phyloP scores from a whole-genome alignment of 2,329 filamentous ascomycete species.

The Claviceps purpurea region DNA sequence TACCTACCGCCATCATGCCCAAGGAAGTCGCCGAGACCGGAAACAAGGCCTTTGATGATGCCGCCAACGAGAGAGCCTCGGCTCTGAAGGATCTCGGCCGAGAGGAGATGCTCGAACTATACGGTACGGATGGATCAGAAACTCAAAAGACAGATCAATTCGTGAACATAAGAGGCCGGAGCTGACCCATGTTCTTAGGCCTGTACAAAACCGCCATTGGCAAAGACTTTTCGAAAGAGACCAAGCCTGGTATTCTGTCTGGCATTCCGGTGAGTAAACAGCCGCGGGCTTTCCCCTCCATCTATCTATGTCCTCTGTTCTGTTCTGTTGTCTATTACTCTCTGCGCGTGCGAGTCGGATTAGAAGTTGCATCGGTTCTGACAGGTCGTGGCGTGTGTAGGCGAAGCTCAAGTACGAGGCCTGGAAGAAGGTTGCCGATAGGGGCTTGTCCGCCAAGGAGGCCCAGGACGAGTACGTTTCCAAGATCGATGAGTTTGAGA shows the following conservation, averaged over 20 bases:
- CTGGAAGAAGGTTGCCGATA: slow-evolving; percentile 41
- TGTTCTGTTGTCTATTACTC: too few species aligned
- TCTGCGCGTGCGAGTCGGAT: too few species aligned
- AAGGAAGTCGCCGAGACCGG: not conserved
- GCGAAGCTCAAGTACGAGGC: slow-evolving; percentile 1
- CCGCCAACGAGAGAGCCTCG: not conserved
- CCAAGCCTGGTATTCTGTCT: not conserved
- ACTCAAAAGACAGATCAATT: not conserved
- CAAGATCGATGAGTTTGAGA: slow-evolving; percentile 52
- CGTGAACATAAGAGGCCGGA: not conserved
- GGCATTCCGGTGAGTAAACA: not conserved
- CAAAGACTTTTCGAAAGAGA: slow-evolving; percentile 1
- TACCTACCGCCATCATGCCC: not conserved
- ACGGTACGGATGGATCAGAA: not conserved
- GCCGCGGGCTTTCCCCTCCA: not conserved
- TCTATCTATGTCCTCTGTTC: not conserved
- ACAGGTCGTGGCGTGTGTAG: not conserved
- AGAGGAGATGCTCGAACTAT: not conserved
- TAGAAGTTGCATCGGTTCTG: not conserved
- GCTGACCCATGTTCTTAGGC: not conserved
- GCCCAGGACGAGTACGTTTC: slow-evolving; percentile 69
- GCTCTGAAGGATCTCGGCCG: not conserved
- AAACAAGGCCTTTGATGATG: not conserved
- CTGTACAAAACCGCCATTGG: not conserved
- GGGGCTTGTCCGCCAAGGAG: slow-evolving; percentile 45